phyloP scores from a whole-genome alignment of 345 rosid species.

The Rhodamnia rubescens region DNA sequence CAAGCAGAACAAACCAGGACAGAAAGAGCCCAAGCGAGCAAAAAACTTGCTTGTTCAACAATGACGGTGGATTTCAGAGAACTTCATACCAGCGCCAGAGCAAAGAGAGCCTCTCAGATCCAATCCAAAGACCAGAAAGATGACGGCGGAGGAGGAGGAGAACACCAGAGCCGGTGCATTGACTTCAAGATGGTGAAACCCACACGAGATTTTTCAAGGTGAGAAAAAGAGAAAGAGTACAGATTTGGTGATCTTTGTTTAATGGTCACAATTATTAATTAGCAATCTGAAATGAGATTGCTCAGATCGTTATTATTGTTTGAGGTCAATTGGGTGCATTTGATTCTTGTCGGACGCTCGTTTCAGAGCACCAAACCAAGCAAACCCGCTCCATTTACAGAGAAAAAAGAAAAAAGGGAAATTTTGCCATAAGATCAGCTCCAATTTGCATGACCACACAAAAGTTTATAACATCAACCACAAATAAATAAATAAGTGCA shows the following conservation, averaged over 20 bases:
- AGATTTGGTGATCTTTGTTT: neutral
- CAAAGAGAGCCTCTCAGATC: neutral
- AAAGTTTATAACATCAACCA: neutral
- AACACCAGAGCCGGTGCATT: constrained; percentile 21
- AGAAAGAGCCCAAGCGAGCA: neutral
- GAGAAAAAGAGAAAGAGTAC: neutral
- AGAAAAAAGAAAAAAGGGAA: neutral
- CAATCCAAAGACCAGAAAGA: constrained; percentile 2
- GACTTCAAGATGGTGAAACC: constrained; percentile 12
- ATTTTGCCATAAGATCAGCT: neutral
- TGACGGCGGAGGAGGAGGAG: neutral
- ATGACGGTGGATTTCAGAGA: neutral
- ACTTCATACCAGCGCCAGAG: neutral
- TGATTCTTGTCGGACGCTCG: constrained; percentile 12
- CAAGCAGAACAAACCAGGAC: neutral
- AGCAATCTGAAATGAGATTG: constrained; percentile 6
- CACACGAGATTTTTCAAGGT: neutral
- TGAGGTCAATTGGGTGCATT: neutral
- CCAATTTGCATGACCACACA: neutral
- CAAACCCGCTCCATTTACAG: neutral
- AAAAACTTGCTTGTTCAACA: neutral
- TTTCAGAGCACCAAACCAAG: neutral
- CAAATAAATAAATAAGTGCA: neutral
- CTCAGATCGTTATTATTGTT: neutral
- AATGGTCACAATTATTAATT: neutral